Evolutionary conservation across 1,284 basidiomycete species (phyloP).

Genomic region (Ceratobasidium sp.): DNA sequence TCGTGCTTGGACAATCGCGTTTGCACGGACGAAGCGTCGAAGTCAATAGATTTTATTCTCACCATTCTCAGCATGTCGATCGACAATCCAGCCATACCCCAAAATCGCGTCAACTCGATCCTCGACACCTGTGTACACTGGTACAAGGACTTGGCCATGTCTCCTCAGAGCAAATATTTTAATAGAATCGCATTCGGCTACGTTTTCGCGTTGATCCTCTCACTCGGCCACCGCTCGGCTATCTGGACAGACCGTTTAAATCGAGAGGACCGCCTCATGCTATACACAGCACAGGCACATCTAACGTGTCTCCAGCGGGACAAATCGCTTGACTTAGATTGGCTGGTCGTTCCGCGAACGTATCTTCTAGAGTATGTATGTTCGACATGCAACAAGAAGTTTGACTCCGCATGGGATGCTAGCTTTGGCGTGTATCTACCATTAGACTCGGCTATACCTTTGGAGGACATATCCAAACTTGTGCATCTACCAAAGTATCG

Average conservation of each 20-base stretch:
- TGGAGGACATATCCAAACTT: no score
- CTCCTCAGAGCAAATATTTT: no score
- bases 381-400: no score
- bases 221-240: not conserved
- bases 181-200: not conserved
- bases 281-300: conserved; percentile 11
- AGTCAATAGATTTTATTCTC: not conserved
- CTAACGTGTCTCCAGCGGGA: not conserved
- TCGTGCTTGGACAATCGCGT: no score
- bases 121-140: not conserved
- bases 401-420: no score
- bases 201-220: not conserved
- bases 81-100: no score
- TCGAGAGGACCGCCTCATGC: conserved; percentile 1
- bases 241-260: not conserved
- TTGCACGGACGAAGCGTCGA: not conserved
- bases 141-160: not conserved
- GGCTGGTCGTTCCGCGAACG: no score
- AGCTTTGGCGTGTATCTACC: no score
- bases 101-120: not conserved
- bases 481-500: no score
- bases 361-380: no score
- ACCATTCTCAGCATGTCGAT: not conserved
- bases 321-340: no score
- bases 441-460: no score